Base-by-base conservation (phyloP, 176 grass and related monocot species). In the Eragrostis curvula region DNA sequence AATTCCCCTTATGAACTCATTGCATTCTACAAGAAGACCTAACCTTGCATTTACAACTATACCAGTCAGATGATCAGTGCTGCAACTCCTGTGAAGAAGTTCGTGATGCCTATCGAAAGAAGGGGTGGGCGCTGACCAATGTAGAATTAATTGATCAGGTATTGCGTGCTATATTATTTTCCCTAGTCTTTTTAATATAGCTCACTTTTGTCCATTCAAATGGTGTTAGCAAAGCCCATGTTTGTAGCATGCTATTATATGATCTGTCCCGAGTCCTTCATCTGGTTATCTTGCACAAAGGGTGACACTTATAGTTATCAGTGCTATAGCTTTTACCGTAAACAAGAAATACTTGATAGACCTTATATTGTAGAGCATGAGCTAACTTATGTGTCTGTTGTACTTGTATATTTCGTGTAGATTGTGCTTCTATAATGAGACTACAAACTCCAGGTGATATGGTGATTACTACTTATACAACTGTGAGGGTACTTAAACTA, bases 61-160 rank as follows among this genome's bases (percentile, higher is more conserved):
- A 73, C 67, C 89, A 99, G 96, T 90, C 89, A 80, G 96, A 99
- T 85, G 89, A 94, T 81, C 90, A 96, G 45, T 99, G 96, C 71
- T 99, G 96, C 83, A 99, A 99, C 88, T 81, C 91, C 55, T 99
- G 96, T 87, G 96, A 99, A 79, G 96, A 99, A 83, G 96, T 99
- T 70, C 91, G 93, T 83, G 96, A 91, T 70, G 85, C 89, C 30
- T 99, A 96, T 84, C 87, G 58, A 39, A 99, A 96, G 71, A 99
- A 99, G 82, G 96, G 96, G 1, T 99, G 96, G 96, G 89, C 87
- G 71, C 27, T 99, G 74, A 83, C 85, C 21, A 92, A 96, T 65
- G 73, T 90, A 77, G 93, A 99, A 87, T 27, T 65, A 36, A 87
- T 99, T 83, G 96, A 99, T 68, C 96, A 99, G 96, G 96, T 99